phyloP scores from a whole-genome alignment of 2,329 filamentous ascomycete genomes.

The Colletotrichum euphorbiae region DNA sequence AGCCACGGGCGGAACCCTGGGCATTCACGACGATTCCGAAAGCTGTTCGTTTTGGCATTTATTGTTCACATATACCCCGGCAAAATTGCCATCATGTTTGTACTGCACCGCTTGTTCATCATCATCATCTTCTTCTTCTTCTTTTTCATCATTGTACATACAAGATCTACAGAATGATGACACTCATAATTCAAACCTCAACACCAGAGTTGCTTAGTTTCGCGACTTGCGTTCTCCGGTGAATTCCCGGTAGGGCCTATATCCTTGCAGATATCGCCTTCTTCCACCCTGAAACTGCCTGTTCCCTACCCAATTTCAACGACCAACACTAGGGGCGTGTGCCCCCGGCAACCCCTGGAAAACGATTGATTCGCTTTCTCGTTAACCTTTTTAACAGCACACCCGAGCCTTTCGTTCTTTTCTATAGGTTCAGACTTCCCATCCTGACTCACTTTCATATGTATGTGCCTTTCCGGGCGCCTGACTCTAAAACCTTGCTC shows the following conservation, averaged over 20 bases:
- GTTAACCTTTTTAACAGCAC: not conserved
- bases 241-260: not conserved
- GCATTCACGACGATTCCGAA: constrained; percentile 23
- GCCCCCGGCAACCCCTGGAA: not conserved
- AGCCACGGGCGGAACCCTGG: not conserved
- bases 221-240: not conserved
- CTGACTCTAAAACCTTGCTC: constrained; percentile 3
- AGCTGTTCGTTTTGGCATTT: constrained; percentile 26
- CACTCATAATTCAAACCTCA: not conserved
- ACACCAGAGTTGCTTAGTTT: not conserved
- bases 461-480: not conserved
- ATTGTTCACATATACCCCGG: constrained; percentile 40
- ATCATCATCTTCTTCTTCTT: too few species aligned
- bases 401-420: not conserved
- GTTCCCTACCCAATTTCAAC: constrained; percentile 13
- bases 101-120: constrained; percentile 12
- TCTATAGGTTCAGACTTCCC: not conserved
- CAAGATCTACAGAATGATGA: constrained; percentile 33
- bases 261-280: constrained; percentile 2
- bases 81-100: constrained; percentile 37
- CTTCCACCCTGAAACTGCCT: not conserved
- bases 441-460: not conserved
- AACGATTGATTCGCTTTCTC: not conserved
- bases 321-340: constrained; percentile 15
- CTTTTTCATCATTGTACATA: not conserved